Evolutionary conservation across 176 grass and related monocot species (phyloP).

Genomic region (Zea luxurians): DNA sequence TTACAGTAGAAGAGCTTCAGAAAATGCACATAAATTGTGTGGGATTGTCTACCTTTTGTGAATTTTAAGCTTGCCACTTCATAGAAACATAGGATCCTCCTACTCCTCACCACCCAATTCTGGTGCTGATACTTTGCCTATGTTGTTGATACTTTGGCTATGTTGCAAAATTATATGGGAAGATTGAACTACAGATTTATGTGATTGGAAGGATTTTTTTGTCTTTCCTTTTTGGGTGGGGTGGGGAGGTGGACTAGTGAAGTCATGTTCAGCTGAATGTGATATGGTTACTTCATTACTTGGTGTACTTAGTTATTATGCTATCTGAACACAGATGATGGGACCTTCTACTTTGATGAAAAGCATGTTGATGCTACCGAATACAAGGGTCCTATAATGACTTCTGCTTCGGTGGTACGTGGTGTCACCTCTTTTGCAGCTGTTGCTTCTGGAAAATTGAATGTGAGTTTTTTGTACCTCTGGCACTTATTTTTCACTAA

Average conservation of each 20-base stretch:
- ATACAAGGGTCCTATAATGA: slow-evolving; percentile 86
- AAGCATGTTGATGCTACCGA: slow-evolving; percentile 78
- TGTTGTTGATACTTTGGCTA: background rate
- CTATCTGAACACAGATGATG: slow-evolving; percentile 61
- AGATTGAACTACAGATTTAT: background rate
- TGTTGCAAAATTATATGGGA: background rate
- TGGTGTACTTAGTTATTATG: background rate
- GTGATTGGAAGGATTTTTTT: background rate
- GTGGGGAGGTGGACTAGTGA: background rate
- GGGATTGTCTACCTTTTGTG: background rate
- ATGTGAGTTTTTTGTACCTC: slow-evolving; percentile 44
- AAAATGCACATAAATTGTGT: background rate
- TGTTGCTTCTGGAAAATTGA: slow-evolving; percentile 75
- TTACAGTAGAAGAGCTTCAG: slow-evolving; percentile 11
- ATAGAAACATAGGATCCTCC: background rate
- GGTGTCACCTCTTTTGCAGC: slow-evolving; percentile 70
- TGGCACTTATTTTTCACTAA: slow-evolving; percentile 13
- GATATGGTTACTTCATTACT: background rate
- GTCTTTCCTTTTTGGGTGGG: background rate
- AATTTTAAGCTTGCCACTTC: slow-evolving; percentile 5
- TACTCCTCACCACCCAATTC: background rate
- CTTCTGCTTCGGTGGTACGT: slow-evolving; percentile 79
- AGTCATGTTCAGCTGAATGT: background rate
- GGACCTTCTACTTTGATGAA: slow-evolving; percentile 91
- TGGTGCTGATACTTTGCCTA: background rate